Base-by-base conservation (phyloP, 306 rosid species). In the Hippophae rhamnoides region DNA sequence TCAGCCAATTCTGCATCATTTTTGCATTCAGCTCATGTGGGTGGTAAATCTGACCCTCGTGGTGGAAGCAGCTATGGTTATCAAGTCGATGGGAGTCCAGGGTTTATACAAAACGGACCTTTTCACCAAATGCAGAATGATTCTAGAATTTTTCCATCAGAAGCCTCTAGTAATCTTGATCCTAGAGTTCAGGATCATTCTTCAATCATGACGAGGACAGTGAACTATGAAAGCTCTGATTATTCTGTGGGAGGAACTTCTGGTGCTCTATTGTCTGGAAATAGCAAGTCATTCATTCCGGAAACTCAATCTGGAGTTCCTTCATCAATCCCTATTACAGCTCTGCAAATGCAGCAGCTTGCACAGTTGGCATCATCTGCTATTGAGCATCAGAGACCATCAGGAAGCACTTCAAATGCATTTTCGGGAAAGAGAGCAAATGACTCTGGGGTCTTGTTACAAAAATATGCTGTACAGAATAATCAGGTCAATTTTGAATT, bases 291-390 rank as follows among this genome's bases (percentile, higher is more conserved):
- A 54, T 58, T 75, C 7, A 63, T 66, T 26, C 80, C 62, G 52
- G 87, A 79, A 66, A 70, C 68, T 5, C 76, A 78, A 59, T 72
- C 78, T 47, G 48, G 69, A 13, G 77, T 70, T 63, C 77, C 87
- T 70, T 54, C 67, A 41, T 61, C 84, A 47, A 13, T 69, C 41
- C 71, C 89, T 10, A 76, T 73, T 60, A 76, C 78, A 38, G 46
- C 84, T 57, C 72, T 78, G 61, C 90, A 73, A 57, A 86, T 89
- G 6, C 95, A 92, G 71, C 95, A 92, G 69, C 93, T 86, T 61
- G 85, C 82, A 26, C 95, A 80, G 46, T 62, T 92, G 63, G 85
- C 95, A 43, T 87, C 95, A 57, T 72, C 95, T 65, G 86, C 83
- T 69, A 82, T 82, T 47, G 94, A 80, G 68, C 84, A 79, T 76